Base-by-base conservation (phyloP, 441 rosid species). In the Jatropha podagrica region DNA sequence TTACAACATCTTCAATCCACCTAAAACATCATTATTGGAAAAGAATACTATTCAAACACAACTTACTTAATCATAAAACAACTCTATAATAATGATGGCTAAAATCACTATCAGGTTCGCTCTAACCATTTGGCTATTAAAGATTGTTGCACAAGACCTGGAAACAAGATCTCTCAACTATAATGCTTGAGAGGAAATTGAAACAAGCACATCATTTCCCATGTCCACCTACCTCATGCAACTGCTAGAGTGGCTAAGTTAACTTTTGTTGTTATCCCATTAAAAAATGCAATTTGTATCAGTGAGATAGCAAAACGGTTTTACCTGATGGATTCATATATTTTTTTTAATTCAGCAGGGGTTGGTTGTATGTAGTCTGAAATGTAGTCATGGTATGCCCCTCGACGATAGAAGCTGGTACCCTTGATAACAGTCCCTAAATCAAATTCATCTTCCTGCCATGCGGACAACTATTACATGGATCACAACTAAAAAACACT, bases 381-480 rank as follows among this genome's bases (percentile, higher is more conserved):
- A 65, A 87, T 76, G 74, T 78, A 85, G 74, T 95, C 90, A 9
- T 51, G 74, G 69, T n/a, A 41, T 77, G 83, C 84, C 65, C 92
- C 88, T 59, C 91, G 90, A 70, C 99, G 96, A 77, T 92, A 91
- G 81, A 88, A 90, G 67, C 84, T 67, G 77, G 90, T 70, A 62
- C 90, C 88, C 85, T 87, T 91, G 77, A 95, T 86, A 76, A 79
- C 81, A 74, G 85, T 84, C 61, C 85, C 88, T 77, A 95, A 81
- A 87, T 90, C 91, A 73, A 92, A 74, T 65, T 82, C 91, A 61
- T 89, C 91, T 80, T 92, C 98, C 98, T 94, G 88, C 73, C 58
- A 72, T 64, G 12, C 18, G 55, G 59, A 73, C 49, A 72, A 69
- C 72, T 48, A 52, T 49, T 46, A 76, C 67, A 75, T 74, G 37